Base-by-base conservation (phyloP, 2,329 filamentous ascomycete genomes). In the Cucurbitaria berberidis region DNA sequence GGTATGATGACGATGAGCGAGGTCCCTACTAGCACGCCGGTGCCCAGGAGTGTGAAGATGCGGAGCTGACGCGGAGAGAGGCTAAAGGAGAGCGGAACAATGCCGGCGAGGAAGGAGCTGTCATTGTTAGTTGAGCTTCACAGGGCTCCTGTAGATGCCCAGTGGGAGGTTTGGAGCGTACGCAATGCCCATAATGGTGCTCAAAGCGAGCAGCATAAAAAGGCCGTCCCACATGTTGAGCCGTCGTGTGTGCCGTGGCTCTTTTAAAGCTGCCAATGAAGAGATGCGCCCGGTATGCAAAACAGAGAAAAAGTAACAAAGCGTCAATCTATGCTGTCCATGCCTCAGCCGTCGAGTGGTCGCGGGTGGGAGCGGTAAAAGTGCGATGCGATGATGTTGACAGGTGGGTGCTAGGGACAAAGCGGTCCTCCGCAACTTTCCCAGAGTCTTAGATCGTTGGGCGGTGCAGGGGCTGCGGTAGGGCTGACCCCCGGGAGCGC, bases 1-100 rank as follows among this genome's bases (percentile, higher is more conserved):
- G 95, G 95, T 67, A 99, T 96, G 70, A 99, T 98, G 27, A 99
- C 92, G 60, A 98, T 93, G 60, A 99, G 83, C 1, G 93, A 93
- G 24, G 95, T 98, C 30, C 95, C 95, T 15, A 99, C 93, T 8
- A 99, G 81, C 45, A 99, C 89, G 39, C 95, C 95, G 75, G 96
- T 91, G 47, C 95, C 95, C 72, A 98, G 85, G 51, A 92, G 93
- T 19, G 93, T 96, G 72, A 98, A 90, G 44, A 96, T 80, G 70
- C 93, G 89, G 51, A 98, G 80, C 75, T 96, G 91, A 38, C 91
- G 90, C 55, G 89, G 87, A 26, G 93, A 93, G 22, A 99, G 84
- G 51, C 88, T 86, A 81, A 99, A 90, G 52, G 91, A 93, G 45
- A 99, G 82, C 32, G 95, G 95, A 61, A 99, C 81, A 63, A 91